Base-by-base conservation (phyloP, 495 filamentous ascomycete species). In the Xylaria telfairii region DNA sequence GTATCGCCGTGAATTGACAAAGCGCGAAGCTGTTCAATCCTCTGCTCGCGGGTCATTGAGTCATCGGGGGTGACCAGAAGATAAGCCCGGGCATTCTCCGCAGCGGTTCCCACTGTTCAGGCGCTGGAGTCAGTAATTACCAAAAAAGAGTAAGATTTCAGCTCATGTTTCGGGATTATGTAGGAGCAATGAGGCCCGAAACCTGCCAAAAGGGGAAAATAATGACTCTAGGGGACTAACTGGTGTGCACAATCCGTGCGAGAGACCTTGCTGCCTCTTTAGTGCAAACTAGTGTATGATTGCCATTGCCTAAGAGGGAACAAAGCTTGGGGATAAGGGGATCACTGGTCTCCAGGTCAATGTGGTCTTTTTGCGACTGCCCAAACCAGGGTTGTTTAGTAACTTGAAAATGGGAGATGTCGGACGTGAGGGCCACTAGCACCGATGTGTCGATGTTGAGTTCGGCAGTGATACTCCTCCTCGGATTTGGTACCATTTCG, bases 381-480 rank as follows among this genome's bases (percentile, higher is more conserved):
- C 78, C 79, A 59, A 83, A 82, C 72, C 81, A 81, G 6, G 80
- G 62, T 42, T 83, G 76, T n/a, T 77, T 72, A 17, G 63, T 26
- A 37, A 81, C 74, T 26, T 42, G 61, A 9, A 61, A 72, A 57
- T 84, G 78, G 34, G 81, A 82, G 42, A 85, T 79, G 71, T 85
- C 83, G 15, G 81, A 82, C 6, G 78, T 72, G 15, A 85, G 78
- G 26, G 81, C 79, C 13, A 85, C 74, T 7, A 85, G 76, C 56
- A 85, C 78, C 3, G 81, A 81, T 4, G 77, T 81, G 62, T 84
- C 83, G 61, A 83, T 65, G 61, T 85, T 83, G 13, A 85, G 61
- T 13, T 77, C 62, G 54, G 73, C 46, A 0, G 81, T 75, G 57
- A 81, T 74, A 21, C 67, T 72, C 57, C 62, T 65, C 30, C 76